These are phyloP conservation scores for Achaetomium macrosporum DNA, from an alignment of 2,329 filamentous ascomycete genomes.

Conservation along the genomic window DNA sequence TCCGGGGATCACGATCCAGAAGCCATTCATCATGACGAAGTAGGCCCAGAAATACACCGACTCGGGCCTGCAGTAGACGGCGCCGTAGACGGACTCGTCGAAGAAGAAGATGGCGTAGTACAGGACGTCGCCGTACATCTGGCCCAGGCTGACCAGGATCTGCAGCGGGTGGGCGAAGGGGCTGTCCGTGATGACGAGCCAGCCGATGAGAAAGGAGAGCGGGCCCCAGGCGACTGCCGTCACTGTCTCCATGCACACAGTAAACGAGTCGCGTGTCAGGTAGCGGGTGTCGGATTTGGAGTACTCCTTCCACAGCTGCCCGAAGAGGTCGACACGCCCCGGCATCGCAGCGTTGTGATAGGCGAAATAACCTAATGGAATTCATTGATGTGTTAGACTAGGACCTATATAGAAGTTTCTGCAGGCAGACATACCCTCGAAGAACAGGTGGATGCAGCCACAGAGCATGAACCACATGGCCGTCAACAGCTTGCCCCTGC, in stretches of 20 bases:
- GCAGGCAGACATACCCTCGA: slow-evolving; percentile 34
- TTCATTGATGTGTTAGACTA: neutral
- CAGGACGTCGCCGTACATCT: slow-evolving; percentile 38
- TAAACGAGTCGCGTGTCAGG: slow-evolving; percentile 1
- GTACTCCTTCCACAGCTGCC: slow-evolving; percentile 14
- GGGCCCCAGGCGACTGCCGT: slow-evolving; percentile 9
- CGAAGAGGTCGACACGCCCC: slow-evolving; percentile 4
- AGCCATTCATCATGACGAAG: slow-evolving; percentile 45
- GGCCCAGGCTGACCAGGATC: slow-evolving; percentile 3
- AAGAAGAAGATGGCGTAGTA: slow-evolving; percentile 46
- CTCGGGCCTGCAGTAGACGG: slow-evolving; percentile 46
- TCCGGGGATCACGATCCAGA: slow-evolving; percentile 48
- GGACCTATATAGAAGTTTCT: too few relatives aligned
- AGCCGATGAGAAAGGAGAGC: slow-evolving; percentile 7
- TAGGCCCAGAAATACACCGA: slow-evolving; percentile 48
- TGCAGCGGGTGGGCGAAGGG: slow-evolving; percentile 9
- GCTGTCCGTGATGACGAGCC: slow-evolving; percentile 1
- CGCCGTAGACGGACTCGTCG: slow-evolving; percentile 34
- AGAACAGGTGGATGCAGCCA: slow-evolving; percentile 43
- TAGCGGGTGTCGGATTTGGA: slow-evolving; percentile 7
- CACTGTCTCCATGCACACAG: slow-evolving; percentile 7
- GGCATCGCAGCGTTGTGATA: slow-evolving; percentile 3
- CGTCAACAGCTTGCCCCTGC: slow-evolving; percentile 3
- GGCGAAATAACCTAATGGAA: neutral
- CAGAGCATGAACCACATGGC: slow-evolving; percentile 62